Base-by-base conservation (phyloP, 495 filamentous ascomycete species). In the Podospora didyma region DNA sequence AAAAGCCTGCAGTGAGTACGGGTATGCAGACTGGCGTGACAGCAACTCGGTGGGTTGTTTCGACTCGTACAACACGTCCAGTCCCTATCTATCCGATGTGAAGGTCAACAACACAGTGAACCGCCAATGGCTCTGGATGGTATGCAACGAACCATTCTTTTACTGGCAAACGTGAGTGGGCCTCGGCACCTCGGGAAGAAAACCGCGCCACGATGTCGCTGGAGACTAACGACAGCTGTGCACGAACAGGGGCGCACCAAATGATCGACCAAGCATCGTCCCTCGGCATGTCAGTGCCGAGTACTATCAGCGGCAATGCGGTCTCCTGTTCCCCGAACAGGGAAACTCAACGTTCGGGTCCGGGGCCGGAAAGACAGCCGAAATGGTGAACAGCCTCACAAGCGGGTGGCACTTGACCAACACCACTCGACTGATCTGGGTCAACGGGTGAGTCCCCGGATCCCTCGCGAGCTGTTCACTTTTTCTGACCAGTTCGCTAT, bases 151-250 rank as follows among this genome's bases (percentile, higher is more conserved):
- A 69, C 82, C 85, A 0, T 75, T 84, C 47, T 79, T 70, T 54
- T 84, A 79, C 61, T 86, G 80, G 78, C 80, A 83, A 57, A 75
- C 79, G 74, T n/a, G n/a, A n/a, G n/a, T n/a, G n/a, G n/a, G n/a
- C n/a, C n/a, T n/a, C n/a, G n/a, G n/a, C n/a, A n/a, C n/a, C n/a
- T n/a, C n/a, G n/a, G n/a, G n/a, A n/a, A n/a, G n/a, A n/a, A n/a
- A n/a, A n/a, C n/a, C 83, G 21, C 78, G 82, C 35, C 69, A 79
- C 12, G 77, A 85, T 46, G 75, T 63, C 34, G 73, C 71, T 9
- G 73, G 71, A 10, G 86, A 86, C 72, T 86, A 74, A 71, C 76
- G 79, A 56, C 69, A 79, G 0, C 82, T 86, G 63, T 88, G 84
- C 65, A 62, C 57, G 3, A 68, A n/a, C n/a, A n/a, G n/a, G n/a